Percentiles rank a stretch among this genome's conserved stretches.
Evolutionary conservation across 192 early-diverging fungal species (phyloP).

Genomic region (Coemansia sp.): DNA sequence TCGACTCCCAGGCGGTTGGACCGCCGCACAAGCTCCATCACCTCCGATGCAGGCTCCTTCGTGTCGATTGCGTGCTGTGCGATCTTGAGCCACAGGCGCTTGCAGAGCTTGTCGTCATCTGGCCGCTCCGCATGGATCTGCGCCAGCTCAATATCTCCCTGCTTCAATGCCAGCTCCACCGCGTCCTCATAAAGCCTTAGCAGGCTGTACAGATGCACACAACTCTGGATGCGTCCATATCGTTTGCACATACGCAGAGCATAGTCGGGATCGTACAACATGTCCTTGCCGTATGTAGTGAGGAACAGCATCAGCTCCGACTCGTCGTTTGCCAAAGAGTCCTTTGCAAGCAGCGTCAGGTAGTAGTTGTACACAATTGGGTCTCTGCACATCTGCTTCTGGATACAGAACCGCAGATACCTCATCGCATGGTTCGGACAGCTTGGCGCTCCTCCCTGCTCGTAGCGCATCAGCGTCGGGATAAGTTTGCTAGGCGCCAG

Average conservation of each 20-base stretch:
- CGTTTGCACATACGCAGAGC: constrained; percentile 88
- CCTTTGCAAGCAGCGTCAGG: constrained; percentile 57
- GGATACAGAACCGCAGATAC: constrained; percentile 83
- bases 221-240: constrained; percentile 78
- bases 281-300: constrained; percentile 64
- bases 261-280: constrained; percentile 89
- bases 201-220: constrained; percentile 85
- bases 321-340: constrained; percentile 57
- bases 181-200: constrained; percentile 91
- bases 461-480: constrained; percentile 84
- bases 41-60: constrained; percentile 82
- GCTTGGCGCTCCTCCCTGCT: constrained; percentile 47
- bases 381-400: constrained; percentile 77
- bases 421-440: constrained; percentile 77
- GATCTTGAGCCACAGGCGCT: constrained; percentile 92
- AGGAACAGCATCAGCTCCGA: constrained; percentile 75
- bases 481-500: constrained; percentile 83
- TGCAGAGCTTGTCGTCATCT: constrained; percentile 79
- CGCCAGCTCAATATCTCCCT: constrained; percentile 84
- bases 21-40: constrained; percentile 78
- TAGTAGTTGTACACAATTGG: constrained; percentile 93
- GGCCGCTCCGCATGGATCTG: constrained; percentile 92
- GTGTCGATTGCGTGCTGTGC: constrained; percentile 87
- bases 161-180: constrained; percentile 83
- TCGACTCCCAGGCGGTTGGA: constrained; percentile 84